phyloP scores from a whole-genome alignment of 192 early-diverging fungal genomes.

The Mortierella hygrophila region DNA sequence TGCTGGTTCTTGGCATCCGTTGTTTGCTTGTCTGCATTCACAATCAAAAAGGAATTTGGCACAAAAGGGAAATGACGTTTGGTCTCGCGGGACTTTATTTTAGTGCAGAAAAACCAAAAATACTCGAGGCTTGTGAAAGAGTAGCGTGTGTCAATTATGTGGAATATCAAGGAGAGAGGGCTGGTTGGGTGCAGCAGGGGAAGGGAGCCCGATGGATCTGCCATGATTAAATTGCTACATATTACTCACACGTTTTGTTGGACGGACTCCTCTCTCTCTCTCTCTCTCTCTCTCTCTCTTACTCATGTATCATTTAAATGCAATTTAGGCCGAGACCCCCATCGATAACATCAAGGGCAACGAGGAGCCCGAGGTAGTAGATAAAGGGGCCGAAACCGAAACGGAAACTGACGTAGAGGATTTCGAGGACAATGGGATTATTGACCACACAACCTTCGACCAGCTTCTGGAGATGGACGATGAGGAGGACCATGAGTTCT shows the following conservation, averaged over 20 bases:
- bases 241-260: constrained; percentile 5
- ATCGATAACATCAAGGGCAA: constrained; percentile 7
- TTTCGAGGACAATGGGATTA: constrained; percentile 54
- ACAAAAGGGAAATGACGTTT: constrained; percentile 6
- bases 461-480: constrained; percentile 96
- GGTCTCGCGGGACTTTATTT: constrained; percentile 24
- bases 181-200: neutral
- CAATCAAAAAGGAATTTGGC: neutral
- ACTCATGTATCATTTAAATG: constrained; percentile 13
- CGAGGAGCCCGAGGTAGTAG: constrained; percentile 14
- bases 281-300: neutral
- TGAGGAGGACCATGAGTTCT: constrained; percentile 88
- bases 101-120: constrained; percentile 27
- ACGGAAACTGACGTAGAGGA: constrained; percentile 32
- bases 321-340: constrained; percentile 22
- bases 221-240: neutral
- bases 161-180: neutral
- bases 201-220: constrained; percentile 3
- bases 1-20: neutral
- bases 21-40: neutral
- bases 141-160: neutral
- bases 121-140: constrained; percentile 2
- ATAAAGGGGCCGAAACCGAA: constrained; percentile 24
- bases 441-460: constrained; percentile 88
- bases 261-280: neutral